Base-by-base conservation (phyloP, 2,329 filamentous ascomycete genomes). In the Botrytis hyacinthi region DNA sequence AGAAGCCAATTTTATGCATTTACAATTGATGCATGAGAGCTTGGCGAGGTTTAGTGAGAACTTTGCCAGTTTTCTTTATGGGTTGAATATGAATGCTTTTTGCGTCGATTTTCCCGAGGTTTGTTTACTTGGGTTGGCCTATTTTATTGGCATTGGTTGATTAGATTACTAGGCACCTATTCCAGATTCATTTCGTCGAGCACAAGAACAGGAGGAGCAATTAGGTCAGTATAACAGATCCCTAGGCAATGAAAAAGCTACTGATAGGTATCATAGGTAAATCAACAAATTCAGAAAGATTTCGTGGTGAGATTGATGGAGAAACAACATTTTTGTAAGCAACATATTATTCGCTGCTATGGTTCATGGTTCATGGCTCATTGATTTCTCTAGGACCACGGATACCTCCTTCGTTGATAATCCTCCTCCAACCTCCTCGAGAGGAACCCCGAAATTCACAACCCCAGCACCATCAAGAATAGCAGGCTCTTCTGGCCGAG, bases 51-150 rank as follows among this genome's bases (percentile, higher is more conserved):
- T 99, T 83, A 95, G 92, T 82, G 96, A 99, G 86, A 97, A 93
- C 80, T 99, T 99, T 83, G 94, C 94, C 1, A 94, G 92, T 78
- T 98, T 99, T 80, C 84, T 99, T 63, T 99, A 98, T 79, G 96
- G 96, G 2, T 83, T 99, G 81, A 98, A 98, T 81, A 98, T 99
- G 95, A 98, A 98, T 82, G 96, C 96, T 1, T 99, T 98, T 82
- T 98, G 95, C 82, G 95, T 98, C 46, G 96, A 99, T 82, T 99
- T 98, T 77, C 93, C 94, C 0, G 96, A 99, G 89, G 94, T 94
- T 84, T 10, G 70, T 70, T 81, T 73, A n/a, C n/a, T 59, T 32
- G 29, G 6, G 18, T 35, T 51, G 7, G 22, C n/a, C 29, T 29
- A 18, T 16, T 22, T 6, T 60, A 48, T 60, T 48, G 37, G 66